Conservation (phyloP, 176 grass and related monocot species). For the Oryza australiensis region DNA sequence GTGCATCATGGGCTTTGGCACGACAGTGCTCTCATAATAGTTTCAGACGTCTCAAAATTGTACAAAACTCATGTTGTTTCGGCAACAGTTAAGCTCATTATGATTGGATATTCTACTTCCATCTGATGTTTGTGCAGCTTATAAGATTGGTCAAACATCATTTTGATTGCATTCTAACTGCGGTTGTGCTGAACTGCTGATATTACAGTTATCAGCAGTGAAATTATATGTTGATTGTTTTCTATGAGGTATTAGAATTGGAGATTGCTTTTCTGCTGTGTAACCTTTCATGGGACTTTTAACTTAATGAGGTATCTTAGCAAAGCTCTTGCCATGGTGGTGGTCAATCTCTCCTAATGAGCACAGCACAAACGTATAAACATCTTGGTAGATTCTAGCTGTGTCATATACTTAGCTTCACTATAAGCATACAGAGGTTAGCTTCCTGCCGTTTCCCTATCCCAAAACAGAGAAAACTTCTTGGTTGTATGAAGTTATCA, state of each 20-base stretch:
- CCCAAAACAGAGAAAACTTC: not conserved
- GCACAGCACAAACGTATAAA: not conserved
- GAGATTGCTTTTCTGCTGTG: not conserved
- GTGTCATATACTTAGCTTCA: slow-evolving; percentile 7
- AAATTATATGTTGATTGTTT: not conserved
- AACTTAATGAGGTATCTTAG: not conserved
- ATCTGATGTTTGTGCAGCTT: not conserved
- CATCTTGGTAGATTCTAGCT: not conserved
- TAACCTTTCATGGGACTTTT: not conserved
- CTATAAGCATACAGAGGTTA: not conserved
- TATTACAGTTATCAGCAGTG: not conserved
- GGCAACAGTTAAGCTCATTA: not conserved
- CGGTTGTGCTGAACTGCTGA: not conserved
- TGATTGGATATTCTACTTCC: not conserved
- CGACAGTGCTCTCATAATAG: not conserved
- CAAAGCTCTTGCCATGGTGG: not conserved
- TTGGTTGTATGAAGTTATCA: not conserved
- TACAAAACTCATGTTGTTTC: not conserved
- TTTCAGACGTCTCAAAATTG: not conserved
- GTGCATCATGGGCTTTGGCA: not conserved
- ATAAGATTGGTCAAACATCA: not conserved
- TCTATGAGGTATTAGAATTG: slow-evolving; percentile 3
- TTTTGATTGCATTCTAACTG: not conserved
- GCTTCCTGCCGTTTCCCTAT: not conserved
- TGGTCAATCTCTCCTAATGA: not conserved